Evolutionary conservation across 208 protist species (phyloP).

Genomic region (Histomonas meleagridis): DNA sequence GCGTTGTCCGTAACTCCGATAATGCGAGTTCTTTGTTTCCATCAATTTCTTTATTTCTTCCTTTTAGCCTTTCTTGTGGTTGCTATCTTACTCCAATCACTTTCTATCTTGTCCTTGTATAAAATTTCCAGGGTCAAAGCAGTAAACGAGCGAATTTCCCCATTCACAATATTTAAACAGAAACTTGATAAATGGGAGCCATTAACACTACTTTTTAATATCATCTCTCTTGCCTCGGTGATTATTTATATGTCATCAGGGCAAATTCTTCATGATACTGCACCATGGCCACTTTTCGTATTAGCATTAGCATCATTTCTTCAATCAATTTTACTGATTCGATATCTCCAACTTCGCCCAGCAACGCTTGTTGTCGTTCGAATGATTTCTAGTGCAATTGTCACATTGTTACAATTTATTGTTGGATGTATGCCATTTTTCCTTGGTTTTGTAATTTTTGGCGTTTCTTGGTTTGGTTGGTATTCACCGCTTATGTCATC

Average conservation of each 20-base stretch:
- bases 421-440: slow-evolving; percentile 9
- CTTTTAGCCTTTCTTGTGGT: not conserved
- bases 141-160: not conserved
- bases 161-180: not conserved
- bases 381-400: not conserved
- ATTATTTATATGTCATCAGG: not conserved
- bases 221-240: not conserved
- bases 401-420: not conserved
- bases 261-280: not conserved
- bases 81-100: not conserved
- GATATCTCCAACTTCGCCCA: not conserved
- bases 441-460: not conserved
- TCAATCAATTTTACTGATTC: not conserved
- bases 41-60: not conserved
- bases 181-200: not conserved
- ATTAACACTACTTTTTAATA: not conserved
- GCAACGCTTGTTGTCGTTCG: not conserved
- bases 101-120: not conserved
- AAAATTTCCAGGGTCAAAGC: not conserved
- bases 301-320: not conserved
- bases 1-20: not conserved
- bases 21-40: too few species aligned
- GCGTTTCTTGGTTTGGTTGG: slow-evolving; percentile 1
- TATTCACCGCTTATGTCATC: not conserved
- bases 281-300: not conserved